A percentile compares a stretch with the other conserved stretches of the same genome.
phyloP scores from a whole-genome alignment of 2,329 filamentous ascomycete genomes.

The Epichloe amarillans region DNA sequence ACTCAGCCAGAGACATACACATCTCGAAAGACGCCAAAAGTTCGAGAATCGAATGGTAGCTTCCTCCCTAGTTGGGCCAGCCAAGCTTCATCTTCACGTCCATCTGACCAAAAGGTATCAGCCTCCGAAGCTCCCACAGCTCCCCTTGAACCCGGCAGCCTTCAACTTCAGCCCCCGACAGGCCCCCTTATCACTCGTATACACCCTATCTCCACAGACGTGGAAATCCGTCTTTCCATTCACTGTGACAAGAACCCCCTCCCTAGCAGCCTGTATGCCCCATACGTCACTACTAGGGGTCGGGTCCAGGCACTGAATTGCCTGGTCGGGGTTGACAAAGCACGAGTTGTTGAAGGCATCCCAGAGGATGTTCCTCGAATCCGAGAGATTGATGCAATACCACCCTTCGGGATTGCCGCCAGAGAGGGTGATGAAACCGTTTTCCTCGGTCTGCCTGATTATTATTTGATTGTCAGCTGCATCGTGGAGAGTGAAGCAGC shows the following conservation, averaged over 20 bases:
- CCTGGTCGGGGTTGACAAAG: constrained; percentile 14
- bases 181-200: constrained; percentile 9
- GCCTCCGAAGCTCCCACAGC: constrained; percentile 9
- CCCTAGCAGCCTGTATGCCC: constrained; percentile 12
- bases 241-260: constrained; percentile 12
- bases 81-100: too few species aligned
- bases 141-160: constrained; percentile 14
- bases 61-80: too few species aligned
- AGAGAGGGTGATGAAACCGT: constrained; percentile 16
- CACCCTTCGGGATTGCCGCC: constrained; percentile 13
- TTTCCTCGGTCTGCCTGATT: constrained; percentile 14
- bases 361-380: constrained; percentile 13
- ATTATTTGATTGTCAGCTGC: constrained; percentile 11
- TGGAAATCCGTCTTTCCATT: constrained; percentile 13
- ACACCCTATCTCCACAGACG: constrained; percentile 17
- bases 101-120: background rate
- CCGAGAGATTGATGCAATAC: constrained; percentile 18
- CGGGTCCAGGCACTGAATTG: constrained; percentile 20
- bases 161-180: constrained; percentile 15
- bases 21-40: too few species aligned
- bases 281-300: constrained; percentile 17
- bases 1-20: too few species aligned
- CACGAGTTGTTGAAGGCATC: constrained; percentile 20
- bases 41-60: too few species aligned
- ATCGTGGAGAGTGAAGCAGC: constrained; percentile 21